Evolutionary conservation across 2,329 filamentous ascomycete species (phyloP).

Genomic region (Talaromyces sp.): DNA sequence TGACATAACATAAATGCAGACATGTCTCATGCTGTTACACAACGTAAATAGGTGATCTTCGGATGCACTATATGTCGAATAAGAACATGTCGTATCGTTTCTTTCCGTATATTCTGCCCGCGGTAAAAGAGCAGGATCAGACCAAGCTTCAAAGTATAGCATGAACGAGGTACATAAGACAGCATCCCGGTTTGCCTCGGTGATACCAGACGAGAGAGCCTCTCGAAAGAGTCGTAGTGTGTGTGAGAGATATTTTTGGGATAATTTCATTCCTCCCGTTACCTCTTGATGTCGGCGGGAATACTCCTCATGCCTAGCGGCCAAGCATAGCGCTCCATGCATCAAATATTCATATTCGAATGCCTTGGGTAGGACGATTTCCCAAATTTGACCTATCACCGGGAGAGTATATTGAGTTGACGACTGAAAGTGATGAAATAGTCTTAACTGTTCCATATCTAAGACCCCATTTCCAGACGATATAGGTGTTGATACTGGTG

Average conservation of each 20-base stretch:
- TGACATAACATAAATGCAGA: slow-evolving; percentile 1
- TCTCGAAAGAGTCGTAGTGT: slow-evolving; percentile 10
- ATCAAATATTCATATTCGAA: slow-evolving; percentile 16
- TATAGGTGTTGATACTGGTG: not conserved
- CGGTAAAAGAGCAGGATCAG: not conserved
- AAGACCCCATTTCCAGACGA: not conserved
- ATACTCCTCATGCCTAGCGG: slow-evolving; percentile 12
- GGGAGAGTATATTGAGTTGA: slow-evolving; percentile 12
- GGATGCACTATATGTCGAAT: not conserved
- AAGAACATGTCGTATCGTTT: not conserved
- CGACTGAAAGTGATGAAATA: slow-evolving; percentile 18
- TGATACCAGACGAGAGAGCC: not conserved
- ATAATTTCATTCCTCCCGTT: not conserved
- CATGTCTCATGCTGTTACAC: slow-evolving; percentile 3
- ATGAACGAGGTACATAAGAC: slow-evolving; percentile 15
- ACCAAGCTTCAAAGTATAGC: slow-evolving; percentile 16
- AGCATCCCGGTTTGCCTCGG: slow-evolving; percentile 7
- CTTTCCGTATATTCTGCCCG: not conserved
- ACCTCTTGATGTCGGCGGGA: not conserved
- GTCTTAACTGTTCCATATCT: slow-evolving; percentile 12
- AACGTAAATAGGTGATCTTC: slow-evolving; percentile 12
- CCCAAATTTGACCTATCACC: slow-evolving; percentile 8
- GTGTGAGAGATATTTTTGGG: slow-evolving; percentile 10
- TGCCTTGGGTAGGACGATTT: slow-evolving; percentile 8
- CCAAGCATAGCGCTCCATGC: slow-evolving; percentile 14